These are phyloP conservation scores for Umbilicus rupestris DNA, from an alignment of 164 flowering plant genomes.

Conservation along the genomic window DNA sequence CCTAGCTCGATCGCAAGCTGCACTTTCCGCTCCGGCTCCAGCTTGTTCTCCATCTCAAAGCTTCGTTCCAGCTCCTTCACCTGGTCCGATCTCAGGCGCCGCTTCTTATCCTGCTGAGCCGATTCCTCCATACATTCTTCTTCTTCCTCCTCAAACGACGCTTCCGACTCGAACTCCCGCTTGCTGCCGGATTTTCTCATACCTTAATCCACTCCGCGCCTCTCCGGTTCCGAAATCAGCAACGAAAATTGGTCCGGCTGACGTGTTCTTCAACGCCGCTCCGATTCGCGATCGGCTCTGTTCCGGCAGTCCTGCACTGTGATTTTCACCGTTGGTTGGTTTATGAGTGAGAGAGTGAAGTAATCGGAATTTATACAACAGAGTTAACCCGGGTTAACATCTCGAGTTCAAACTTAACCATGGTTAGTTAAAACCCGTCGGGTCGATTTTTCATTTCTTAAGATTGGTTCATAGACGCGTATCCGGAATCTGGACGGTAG, in stretches of 20 bases:
- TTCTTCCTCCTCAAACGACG: background rate
- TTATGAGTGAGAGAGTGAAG: background rate
- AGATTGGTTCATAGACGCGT: no score
- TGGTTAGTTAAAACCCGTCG: background rate
- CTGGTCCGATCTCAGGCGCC: slow-evolving; percentile 63
- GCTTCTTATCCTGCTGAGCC: slow-evolving; percentile 53
- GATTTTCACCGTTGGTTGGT: no score
- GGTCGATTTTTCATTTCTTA: background rate
- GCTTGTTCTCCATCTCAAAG: slow-evolving; percentile 79
- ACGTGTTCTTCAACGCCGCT: no score
- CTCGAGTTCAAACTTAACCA: background rate
- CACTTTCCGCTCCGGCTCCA: slow-evolving; percentile 81
- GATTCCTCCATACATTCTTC: slow-evolving; percentile 54
- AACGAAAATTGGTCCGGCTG: no score
- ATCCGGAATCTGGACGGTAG: no score
- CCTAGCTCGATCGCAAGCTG: slow-evolving; percentile 83
- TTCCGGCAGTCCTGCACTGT: no score
- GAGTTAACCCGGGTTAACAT: background rate
- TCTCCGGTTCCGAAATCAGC: no score
- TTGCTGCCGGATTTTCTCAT: background rate
- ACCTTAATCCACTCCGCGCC: no score
- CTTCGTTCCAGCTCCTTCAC: slow-evolving; percentile 80
- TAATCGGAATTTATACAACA: background rate
- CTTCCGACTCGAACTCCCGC: background rate
- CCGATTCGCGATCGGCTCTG: no score